Base-by-base conservation (phyloP, 345 rosid genomes). In the Capsella bursapastoris region DNA sequence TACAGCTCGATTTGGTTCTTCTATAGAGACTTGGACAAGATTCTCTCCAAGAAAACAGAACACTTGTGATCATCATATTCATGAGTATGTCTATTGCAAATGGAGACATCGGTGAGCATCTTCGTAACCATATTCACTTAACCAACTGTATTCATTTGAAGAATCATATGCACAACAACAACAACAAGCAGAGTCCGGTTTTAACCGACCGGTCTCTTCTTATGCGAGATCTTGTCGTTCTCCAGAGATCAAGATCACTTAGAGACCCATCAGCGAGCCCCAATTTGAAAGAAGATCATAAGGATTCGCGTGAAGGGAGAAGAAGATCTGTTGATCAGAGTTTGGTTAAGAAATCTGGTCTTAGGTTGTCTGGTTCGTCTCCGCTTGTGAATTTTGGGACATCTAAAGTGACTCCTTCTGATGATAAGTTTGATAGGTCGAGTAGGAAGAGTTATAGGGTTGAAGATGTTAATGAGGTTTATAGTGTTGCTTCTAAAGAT, bases 81-180 rank as follows among this genome's bases (percentile, higher is more conserved):
- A 95, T 96, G 98, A 82, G 90, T 83, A 87, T 82, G 79, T 88
- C 35, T 15, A 95, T 84, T 71, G 25, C 90, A 64, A 90, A 92
- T 87, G 90, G 95, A 66, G 95, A 90, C 69, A 83, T 96, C 41
- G 75, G 90, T 66, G 97, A 96, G 74, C 98, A 96, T 87, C 97
- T 90, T 34, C 94, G 96, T 66, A 90, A 90, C 79, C 98, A 96
- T 80, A 83, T 96, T 70, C 99, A 96, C 71, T 85, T 96, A 71
- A 90, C 97, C 41, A 96, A 96, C 62, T 96, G 98, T 77, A 96
- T 96, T 74, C 98, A 96, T 83, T 85, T 96, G 84, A 96, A 96
- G 84, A 89, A 96, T 76, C 99, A 92, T 78, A 92, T 92, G 98
- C 99, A 92, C 64, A 59, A 37, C 61, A 72, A 92, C 64, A 58